phyloP scores from a whole-genome alignment of 441 rosid species.

The Cnidoscolus chayamansa region DNA sequence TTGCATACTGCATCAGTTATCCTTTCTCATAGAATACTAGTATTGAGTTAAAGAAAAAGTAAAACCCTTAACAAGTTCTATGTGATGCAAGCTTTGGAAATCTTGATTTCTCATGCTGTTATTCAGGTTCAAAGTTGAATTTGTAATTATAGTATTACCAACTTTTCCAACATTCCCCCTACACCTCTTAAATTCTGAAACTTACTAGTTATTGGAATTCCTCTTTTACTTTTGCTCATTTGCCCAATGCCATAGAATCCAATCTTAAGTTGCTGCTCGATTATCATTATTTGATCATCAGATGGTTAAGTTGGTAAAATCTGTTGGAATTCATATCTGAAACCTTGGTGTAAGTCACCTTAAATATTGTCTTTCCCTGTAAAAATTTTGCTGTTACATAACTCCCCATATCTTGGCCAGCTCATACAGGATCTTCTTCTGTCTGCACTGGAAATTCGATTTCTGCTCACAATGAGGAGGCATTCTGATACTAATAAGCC shows the following conservation, averaged over 20 bases:
- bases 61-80: too few relatives aligned
- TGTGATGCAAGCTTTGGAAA: too few relatives aligned
- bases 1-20: neutral
- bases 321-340: neutral
- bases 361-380: conserved; percentile 13
- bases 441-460: neutral
- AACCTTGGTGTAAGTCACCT: neutral
- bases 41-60: too few relatives aligned
- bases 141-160: neutral
- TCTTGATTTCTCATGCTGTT: neutral
- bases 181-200: too few relatives aligned
- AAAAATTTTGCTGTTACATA: neutral
- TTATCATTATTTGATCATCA: neutral
- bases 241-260: neutral
- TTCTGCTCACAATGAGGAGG: neutral
- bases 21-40: neutral
- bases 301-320: neutral
- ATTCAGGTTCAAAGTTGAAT: neutral
- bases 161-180: neutral
- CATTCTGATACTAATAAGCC: neutral
- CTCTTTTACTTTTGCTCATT: neutral
- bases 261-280: neutral
- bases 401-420: neutral
- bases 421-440: neutral
- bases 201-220: neutral